Base-by-base conservation (phyloP, 2,329 filamentous ascomycete species). In the Metarhizium humberi region DNA sequence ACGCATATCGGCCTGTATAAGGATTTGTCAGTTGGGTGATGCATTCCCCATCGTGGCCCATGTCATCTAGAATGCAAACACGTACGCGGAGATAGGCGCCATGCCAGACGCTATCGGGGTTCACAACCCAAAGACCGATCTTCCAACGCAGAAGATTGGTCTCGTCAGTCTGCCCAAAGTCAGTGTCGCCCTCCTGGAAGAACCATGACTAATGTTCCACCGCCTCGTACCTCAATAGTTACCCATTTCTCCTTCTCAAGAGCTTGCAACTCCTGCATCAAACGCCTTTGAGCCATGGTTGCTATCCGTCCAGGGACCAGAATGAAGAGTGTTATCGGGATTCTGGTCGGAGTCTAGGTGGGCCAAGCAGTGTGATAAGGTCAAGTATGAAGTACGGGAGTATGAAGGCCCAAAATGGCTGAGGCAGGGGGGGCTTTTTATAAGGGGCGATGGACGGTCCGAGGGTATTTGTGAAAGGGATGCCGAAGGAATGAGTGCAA, bases 191-290 rank as follows among this genome's bases (percentile, higher is more conserved):
- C 3, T 32, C 10, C 13, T 29, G 16, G 7, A 14, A 48, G 45
- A 20, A 11, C 3, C 6, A 18, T 20, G 42, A 10, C n/a, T 18
- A 6, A 8, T 10, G n/a, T 45, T 14, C 20, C 10, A 25, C 7
- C 42, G n/a, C 51, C 55, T 66, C 80, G 42, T 72, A 91, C 88
- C 69, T 95, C 88, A 62, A 96, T 90, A 63, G 92, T 84, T 18
- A 95, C 87, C 92, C 92, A 99, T 69, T 90, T 90, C 78, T 96
- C 92, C 71, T 94, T 91, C 54, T 83, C 79, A 45, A 97, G 80
- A 48, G 82, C 78, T 71, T 88, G 87, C 74, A 90, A 85, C 77
- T 97, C 92, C 63, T 87, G 87, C 88, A 95, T 90, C 55, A 97
- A 79, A 52, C 95, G 87, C 65, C 90, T 85, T 72, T 92, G 70